A percentile compares a stretch with the other conserved stretches of the same genome.
These are phyloP conservation scores for Eimeria tenella DNA, from an alignment of 169 alveolate genomes.

Conservation along the genomic window DNA sequence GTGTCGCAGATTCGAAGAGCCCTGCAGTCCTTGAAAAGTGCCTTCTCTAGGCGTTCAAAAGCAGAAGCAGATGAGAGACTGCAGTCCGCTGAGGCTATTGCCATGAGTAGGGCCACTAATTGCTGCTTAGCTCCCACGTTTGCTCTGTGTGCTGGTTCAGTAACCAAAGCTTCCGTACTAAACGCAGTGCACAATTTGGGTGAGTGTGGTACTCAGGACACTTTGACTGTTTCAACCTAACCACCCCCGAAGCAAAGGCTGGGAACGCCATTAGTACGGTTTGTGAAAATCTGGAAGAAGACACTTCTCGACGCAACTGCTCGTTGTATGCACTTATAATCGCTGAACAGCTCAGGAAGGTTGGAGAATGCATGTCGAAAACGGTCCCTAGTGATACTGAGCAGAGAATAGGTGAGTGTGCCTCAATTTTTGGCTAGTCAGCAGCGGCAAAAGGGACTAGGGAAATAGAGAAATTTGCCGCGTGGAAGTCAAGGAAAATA, in stretches of 20 bases:
- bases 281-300: not conserved
- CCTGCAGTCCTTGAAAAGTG: not conserved
- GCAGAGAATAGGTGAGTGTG: not conserved
- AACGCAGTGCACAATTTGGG: not conserved
- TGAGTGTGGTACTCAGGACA: not conserved
- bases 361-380: not conserved
- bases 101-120: not conserved
- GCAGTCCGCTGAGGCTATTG: not conserved
- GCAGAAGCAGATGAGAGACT: not conserved
- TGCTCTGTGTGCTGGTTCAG: not conserved
- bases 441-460: not conserved
- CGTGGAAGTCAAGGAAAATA: not conserved
- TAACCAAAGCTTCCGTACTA: not conserved
- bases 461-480: not conserved
- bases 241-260: not conserved
- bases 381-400: not conserved
- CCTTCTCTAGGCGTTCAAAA: not conserved
- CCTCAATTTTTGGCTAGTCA: not conserved
- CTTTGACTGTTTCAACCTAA: slow-evolving; percentile 10
- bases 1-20: slow-evolving; percentile 11
- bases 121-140: not conserved
- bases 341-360: not conserved
- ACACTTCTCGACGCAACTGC: slow-evolving; percentile 14
- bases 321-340: not conserved
- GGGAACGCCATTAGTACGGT: not conserved